Evolutionary conservation across 2,329 filamentous ascomycete species (phyloP), one percentile per base, ranked within the genome.

Genomic region (Beauveria brongniartii): DNA sequence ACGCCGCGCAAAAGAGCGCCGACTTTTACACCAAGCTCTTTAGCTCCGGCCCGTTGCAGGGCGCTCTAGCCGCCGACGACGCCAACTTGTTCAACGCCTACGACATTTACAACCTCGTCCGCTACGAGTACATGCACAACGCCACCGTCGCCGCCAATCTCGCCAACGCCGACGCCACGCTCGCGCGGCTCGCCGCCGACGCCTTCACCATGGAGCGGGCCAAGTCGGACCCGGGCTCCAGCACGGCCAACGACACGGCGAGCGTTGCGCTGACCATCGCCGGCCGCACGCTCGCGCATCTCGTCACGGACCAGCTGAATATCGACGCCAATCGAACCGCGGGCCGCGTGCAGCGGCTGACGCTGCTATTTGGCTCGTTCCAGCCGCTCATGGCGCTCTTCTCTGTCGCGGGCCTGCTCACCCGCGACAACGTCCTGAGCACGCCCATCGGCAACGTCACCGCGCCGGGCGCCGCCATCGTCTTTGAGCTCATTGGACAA

Each of bases 381-480:
- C 77, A 83, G 63, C 81, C 83, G 2, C 77, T 86, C 62, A 62
- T 86, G 20, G 74, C 81, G 20, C 84, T 86, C 65, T 82, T 83
- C 65, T 72, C 77, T 1, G 72, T 86, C 3, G 71, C 78, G 0
- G 71, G 74, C 0, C 75, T 86, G 8, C 75, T 75, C 5, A 77
- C 76, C 54, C 68, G 71, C 0, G 70, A 84, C 56, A 84, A 86
- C 68, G 78, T 74, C n/a, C 77, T 81, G 4, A 76, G 69, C 51
- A 69, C 62, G 37, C 69, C 64, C 65, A 72, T 74, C 57, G 69
- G 69, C 3, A 64, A 62, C 2, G 62, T 85, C 16, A 86, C 89
- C 0, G 80, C 87, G 65, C 90, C 91, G 43, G 91, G 91, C 0
- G 87, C 86, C 1, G 82, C 84, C 46, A 87, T 96, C 80, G 77